A percentile compares a stretch with the other conserved stretches of the same genome.
Evolutionary conservation across 2,329 filamentous ascomycete genomes (phyloP).

Genomic region (Colletotrichum falcatum): DNA sequence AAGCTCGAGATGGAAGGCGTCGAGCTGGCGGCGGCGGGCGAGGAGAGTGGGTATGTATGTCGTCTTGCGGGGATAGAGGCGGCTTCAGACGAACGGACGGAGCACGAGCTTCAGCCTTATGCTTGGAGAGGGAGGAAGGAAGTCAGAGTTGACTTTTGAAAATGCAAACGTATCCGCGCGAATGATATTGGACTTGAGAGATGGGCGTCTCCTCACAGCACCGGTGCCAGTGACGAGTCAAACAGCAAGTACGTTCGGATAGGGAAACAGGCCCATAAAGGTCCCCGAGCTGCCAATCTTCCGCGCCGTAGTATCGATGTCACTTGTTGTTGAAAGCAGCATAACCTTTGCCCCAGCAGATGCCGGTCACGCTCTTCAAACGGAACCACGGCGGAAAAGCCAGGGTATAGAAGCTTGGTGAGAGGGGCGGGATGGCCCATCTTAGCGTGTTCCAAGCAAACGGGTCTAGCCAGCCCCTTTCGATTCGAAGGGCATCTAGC

Average conservation of each 20-base stretch:
- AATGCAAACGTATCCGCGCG: slow-evolving; percentile 36
- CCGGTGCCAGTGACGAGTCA: background rate
- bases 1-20: slow-evolving; percentile 30
- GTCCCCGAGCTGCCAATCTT: background rate
- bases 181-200: background rate
- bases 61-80: slow-evolving; percentile 23
- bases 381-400: too few relatives aligned
- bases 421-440: background rate
- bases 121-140: slow-evolving; percentile 21
- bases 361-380: too few relatives aligned
- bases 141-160: slow-evolving; percentile 38
- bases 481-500: too few relatives aligned
- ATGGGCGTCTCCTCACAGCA: background rate
- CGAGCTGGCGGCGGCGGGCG: slow-evolving; percentile 19
- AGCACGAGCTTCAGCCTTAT: slow-evolving; percentile 40
- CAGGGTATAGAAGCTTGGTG: too few relatives aligned
- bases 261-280: background rate
- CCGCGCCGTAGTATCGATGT: background rate
- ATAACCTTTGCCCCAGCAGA: background rate
- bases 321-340: background rate
- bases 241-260: background rate
- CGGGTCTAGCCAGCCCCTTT: too few relatives aligned
- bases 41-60: slow-evolving; percentile 28
- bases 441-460: too few relatives aligned
- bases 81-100: slow-evolving; percentile 38